phyloP scores from a whole-genome alignment of 495 filamentous ascomycete genomes.

The Gamarada debralockiae region DNA sequence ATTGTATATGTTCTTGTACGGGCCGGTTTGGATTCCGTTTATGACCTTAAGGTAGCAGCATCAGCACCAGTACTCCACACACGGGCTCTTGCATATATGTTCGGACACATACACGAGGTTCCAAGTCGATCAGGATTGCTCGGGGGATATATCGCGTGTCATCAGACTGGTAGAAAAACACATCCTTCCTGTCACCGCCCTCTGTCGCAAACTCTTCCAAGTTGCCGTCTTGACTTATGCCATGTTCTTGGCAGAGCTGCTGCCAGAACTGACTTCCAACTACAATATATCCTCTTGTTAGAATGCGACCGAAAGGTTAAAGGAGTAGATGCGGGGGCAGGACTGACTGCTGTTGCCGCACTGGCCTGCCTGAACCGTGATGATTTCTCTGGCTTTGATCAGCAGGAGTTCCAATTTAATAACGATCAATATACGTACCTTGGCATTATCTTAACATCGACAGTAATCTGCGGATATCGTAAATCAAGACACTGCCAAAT shows the following conservation, averaged over 20 bases:
- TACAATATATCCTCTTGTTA: constrained; percentile 29
- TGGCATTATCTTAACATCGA: constrained; percentile 37
- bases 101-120: constrained; percentile 67
- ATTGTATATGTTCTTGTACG: constrained; percentile 98
- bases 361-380: constrained; percentile 97
- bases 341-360: constrained; percentile 95
- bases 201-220: constrained; percentile 94
- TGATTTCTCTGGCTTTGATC: constrained; percentile 74
- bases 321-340: not conserved
- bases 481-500: not conserved
- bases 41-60: constrained; percentile 60
- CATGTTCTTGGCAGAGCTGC: constrained; percentile 95
- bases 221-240: constrained; percentile 95
- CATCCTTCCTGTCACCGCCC: constrained; percentile 95
- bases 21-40: constrained; percentile 83
- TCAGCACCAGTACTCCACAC: not conserved
- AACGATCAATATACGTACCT: constrained; percentile 31
- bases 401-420: not conserved
- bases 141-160: constrained; percentile 97
- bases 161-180: constrained; percentile 99
- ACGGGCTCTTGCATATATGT: not conserved
- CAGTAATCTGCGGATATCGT: not conserved
- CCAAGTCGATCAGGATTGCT: constrained; percentile 91
- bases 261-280: constrained; percentile 97
- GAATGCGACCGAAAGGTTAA: not conserved